These are phyloP conservation scores for Ascochyta clinopodiicola DNA, from an alignment of 2,329 filamentous ascomycete genomes.

Conservation along the genomic window DNA sequence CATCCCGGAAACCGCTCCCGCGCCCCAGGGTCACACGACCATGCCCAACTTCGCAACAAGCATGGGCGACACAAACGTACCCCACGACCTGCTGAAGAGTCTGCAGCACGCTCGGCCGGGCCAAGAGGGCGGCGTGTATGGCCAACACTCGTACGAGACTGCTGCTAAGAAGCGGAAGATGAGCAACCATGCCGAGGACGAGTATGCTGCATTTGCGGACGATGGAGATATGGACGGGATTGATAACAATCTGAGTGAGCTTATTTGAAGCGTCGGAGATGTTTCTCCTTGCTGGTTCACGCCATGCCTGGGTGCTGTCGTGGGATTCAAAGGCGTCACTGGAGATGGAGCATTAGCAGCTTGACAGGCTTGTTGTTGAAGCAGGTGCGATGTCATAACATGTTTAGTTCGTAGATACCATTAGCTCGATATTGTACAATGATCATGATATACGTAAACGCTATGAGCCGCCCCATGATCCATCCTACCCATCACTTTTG, in stretches of 20 bases:
- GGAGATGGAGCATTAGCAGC: background rate
- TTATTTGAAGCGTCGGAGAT: constrained; percentile 43
- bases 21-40: constrained; percentile 26
- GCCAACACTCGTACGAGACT: constrained; percentile 29
- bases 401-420: constrained; percentile 4
- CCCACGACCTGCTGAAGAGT: constrained; percentile 41
- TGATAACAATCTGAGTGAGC: constrained; percentile 66
- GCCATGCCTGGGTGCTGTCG: no score
- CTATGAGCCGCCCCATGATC: background rate
- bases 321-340: background rate
- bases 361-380: background rate
- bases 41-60: constrained; percentile 31
- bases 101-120: constrained; percentile 36
- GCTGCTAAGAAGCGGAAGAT: constrained; percentile 49
- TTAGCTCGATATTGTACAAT: constrained; percentile 15
- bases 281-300: no score
- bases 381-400: background rate
- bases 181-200: constrained; percentile 44
- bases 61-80: constrained; percentile 29
- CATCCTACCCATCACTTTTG: background rate
- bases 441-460: background rate
- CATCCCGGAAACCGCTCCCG: constrained; percentile 32
- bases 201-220: constrained; percentile 48
- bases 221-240: constrained; percentile 63
- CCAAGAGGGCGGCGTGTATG: constrained; percentile 32